Percentiles rank a stretch among this genome's conserved stretches.
These are phyloP conservation scores for Psilocybe subaeruginosa DNA, from an alignment of 768 basidiomycete genomes.

Conservation along the genomic window DNA sequence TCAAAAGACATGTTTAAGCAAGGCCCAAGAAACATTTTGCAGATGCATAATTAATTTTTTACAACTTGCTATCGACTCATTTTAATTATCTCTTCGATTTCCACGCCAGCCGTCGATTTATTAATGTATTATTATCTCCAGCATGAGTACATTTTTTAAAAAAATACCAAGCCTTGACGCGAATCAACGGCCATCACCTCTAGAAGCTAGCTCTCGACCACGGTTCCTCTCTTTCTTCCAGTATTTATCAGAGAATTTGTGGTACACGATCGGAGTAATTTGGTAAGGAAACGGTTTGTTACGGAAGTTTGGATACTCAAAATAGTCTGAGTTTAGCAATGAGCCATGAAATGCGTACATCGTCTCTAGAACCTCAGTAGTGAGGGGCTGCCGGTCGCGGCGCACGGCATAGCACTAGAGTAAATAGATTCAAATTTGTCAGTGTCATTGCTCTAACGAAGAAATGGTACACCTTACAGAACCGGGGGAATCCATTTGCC, in stretches of 20 bases:
- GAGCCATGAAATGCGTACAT: slow-evolving; percentile 18
- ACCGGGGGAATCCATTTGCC: slow-evolving; percentile 13
- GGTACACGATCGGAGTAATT: slow-evolving; percentile 9
- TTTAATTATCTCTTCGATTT: too few relatives aligned
- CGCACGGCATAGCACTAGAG: slow-evolving; percentile 19
- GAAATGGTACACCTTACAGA: slow-evolving; percentile 5
- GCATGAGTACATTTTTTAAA: too few relatives aligned
- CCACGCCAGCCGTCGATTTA: too few relatives aligned
- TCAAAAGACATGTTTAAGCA: too few relatives aligned
- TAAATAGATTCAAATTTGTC: neutral
- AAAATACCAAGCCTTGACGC: too few relatives aligned
- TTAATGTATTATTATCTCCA: too few relatives aligned
- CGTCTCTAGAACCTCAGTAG: slow-evolving; percentile 16
- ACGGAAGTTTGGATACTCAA: neutral
- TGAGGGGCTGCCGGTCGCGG: slow-evolving; percentile 17
- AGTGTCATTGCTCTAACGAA: neutral
- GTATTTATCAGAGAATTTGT: slow-evolving; percentile 12
- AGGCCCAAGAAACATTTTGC: too few relatives aligned
- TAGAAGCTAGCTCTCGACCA: neutral
- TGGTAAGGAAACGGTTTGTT: neutral
- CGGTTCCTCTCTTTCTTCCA: neutral
- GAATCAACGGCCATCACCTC: too few relatives aligned
- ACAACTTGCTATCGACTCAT: too few relatives aligned
- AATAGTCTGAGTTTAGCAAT: slow-evolving; percentile 9
- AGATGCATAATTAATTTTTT: too few relatives aligned